Base-by-base conservation (phyloP, 495 filamentous ascomycete genomes). In the Parathielavia hyrcaniae region DNA sequence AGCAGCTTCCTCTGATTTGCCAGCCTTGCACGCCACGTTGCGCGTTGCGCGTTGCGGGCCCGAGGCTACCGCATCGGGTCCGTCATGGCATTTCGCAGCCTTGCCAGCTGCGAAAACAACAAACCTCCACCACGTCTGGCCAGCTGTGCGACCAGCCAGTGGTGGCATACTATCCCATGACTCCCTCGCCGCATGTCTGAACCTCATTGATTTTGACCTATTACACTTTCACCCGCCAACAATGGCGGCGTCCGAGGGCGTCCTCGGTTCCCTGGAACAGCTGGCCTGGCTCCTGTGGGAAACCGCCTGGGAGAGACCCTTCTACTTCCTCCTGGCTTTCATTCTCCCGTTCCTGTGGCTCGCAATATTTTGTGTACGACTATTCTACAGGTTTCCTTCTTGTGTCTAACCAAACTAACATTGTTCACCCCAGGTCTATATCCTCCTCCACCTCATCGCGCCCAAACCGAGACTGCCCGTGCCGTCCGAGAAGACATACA, bases 401-500 rank as follows among this genome's bases (percentile, higher is more conserved):
- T 9, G 17, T 23, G 20, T 43, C 36, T 26, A 17, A 50, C 41
- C 50, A 26, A n/a, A n/a, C 57, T 51, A 26, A 54, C 50, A 30
- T 35, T 34, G 8, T 7, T n/a, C 11, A 41, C 6, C 32, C 13
- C 40, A 71, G 68, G 73, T 87, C 65, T 95, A 90, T 70, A 59
- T 84, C 53, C 67, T 80, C 50, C 78, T 97, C 55, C 83, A 80
- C 63, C 65, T 90, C 59, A 76, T 91, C 68, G 91, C 92, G 13
- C 91, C 91, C 23, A 80, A 83, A 26, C 93, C 93, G 2, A 90
- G 93, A 45, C 72, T 76, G 11, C 79, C 89, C 4, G 76, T 83
- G 22, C 75, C 76, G n/a, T 89, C 88, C 50, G 93, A 98, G 72
- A 91, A 90, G 70, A 84, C 78, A n/a, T 97, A 90, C 75, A 81